These are phyloP conservation scores for Pythium pyrilobum DNA, from an alignment of 352 stramenopile species.

Conservation along the genomic window DNA sequence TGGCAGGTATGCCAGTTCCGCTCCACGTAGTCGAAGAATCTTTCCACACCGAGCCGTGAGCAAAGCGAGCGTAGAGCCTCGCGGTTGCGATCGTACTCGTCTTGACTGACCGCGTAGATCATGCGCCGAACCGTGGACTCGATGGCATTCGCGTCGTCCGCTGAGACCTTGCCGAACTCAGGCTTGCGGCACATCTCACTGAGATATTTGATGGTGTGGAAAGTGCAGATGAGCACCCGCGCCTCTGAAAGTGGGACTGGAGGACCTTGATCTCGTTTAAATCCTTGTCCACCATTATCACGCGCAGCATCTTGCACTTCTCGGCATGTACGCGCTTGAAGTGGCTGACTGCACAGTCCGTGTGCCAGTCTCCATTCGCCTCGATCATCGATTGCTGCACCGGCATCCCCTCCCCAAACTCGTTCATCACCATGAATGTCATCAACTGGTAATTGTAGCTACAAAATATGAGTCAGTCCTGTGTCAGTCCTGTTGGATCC, in stretches of 20 bases:
- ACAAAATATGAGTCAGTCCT: background rate
- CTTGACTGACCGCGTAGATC: background rate
- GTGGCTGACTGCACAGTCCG: slow-evolving; percentile 7
- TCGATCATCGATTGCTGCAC: slow-evolving; percentile 19
- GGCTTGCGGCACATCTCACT: slow-evolving; percentile 1
- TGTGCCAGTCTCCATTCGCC: slow-evolving; percentile 20
- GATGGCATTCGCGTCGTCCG: background rate
- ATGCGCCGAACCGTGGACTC: slow-evolving; percentile 5
- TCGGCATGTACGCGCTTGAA: slow-evolving; percentile 18
- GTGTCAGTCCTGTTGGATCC: background rate
- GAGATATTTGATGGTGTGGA: slow-evolving; percentile 25
- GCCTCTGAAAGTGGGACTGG: slow-evolving; percentile 5
- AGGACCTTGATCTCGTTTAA: slow-evolving; percentile 24
- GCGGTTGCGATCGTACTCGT: slow-evolving; percentile 4
- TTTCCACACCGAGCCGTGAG: background rate
- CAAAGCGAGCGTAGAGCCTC: background rate
- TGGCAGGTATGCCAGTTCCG: slow-evolving; percentile 21
- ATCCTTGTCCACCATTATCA: slow-evolving; percentile 28
- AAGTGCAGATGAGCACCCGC: slow-evolving; percentile 18
- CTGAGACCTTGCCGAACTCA: slow-evolving; percentile 15
- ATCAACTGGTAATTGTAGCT: slow-evolving; percentile 24
- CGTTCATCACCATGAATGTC: slow-evolving; percentile 20
- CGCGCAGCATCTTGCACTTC: background rate
- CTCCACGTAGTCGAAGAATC: slow-evolving; percentile 21
- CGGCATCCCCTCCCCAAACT: slow-evolving; percentile 9